phyloP scores from a whole-genome alignment of 75 land plant genomes.

The Selaginella moellendorffii region DNA sequence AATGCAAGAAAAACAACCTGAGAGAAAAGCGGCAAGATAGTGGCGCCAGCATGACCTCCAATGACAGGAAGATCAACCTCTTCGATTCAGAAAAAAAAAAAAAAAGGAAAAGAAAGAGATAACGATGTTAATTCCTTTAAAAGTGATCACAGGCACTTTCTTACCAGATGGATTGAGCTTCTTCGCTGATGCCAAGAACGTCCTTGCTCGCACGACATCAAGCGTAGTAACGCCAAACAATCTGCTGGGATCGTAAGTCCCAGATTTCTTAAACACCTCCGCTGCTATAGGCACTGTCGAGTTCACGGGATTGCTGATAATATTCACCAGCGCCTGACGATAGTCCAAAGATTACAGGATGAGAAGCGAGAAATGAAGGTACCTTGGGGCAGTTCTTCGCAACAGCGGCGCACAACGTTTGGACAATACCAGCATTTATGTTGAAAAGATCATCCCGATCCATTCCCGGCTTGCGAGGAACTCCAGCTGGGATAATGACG shows the following conservation, averaged over 20 bases:
- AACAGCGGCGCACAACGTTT: slow-evolving; percentile 6
- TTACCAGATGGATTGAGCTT: not conserved
- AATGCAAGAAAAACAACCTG: slow-evolving; percentile 10
- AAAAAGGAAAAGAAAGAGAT: too few species aligned
- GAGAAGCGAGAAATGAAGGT: not conserved
- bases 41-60: slow-evolving; percentile 36
- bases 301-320: slow-evolving; percentile 2
- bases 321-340: not conserved
- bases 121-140: too few species aligned
- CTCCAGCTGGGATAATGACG: slow-evolving; percentile 17
- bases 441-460: slow-evolving; percentile 18
- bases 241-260: slow-evolving; percentile 10
- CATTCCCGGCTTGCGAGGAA: slow-evolving; percentile 19
- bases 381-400: slow-evolving; percentile 16
- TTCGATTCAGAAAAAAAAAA: too few species aligned
- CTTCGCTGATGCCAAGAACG: not conserved
- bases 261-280: slow-evolving; percentile 15
- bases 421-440: slow-evolving; percentile 20
- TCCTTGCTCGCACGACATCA: slow-evolving; percentile 15
- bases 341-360: not conserved
- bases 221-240: slow-evolving; percentile 17
- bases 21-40: slow-evolving; percentile 30
- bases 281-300: slow-evolving; percentile 20
- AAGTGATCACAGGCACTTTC: too few species aligned
- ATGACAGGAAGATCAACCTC: slow-evolving; percentile 31